A percentile compares a stretch with the other conserved stretches of the same genome.
phyloP scores from a whole-genome alignment of 345 rosid species.

The Citrus medica region DNA sequence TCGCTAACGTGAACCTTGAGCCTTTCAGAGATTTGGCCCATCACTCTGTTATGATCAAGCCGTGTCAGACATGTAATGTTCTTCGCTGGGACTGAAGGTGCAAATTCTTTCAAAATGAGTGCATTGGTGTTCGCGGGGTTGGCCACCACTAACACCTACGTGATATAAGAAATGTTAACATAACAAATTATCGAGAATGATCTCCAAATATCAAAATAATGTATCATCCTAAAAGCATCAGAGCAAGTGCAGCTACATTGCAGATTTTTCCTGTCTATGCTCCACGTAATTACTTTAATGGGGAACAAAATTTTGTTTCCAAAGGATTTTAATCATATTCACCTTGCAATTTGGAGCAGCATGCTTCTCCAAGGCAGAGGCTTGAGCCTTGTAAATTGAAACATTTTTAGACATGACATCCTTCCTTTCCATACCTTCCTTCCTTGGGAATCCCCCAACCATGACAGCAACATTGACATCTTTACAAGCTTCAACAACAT shows the following conservation, averaged over 20 bases:
- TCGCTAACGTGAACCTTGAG: constrained; percentile 49
- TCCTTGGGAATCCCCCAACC: constrained; percentile 70
- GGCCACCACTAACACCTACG: constrained; percentile 64
- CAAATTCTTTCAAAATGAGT: constrained; percentile 68
- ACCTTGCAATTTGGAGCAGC: constrained; percentile 83
- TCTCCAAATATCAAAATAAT: not conserved
- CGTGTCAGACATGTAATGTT: constrained; percentile 81
- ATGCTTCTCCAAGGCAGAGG: constrained; percentile 66
- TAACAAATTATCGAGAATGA: not conserved
- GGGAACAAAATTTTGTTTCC: not conserved
- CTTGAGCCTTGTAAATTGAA: constrained; percentile 77
- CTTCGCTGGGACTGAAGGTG: constrained; percentile 74
- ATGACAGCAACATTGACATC: constrained; percentile 64
- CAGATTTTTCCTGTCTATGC: no score
- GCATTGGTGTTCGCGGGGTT: constrained; percentile 95
- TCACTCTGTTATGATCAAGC: constrained; percentile 83
- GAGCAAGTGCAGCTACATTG: not conserved
- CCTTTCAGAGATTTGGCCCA: constrained; percentile 65
- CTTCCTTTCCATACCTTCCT: constrained; percentile 78
- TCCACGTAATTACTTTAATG: not conserved
- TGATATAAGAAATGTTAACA: not conserved
- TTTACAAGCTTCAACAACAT: constrained; percentile 63
- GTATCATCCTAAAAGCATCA: not conserved
- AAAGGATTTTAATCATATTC: not conserved
- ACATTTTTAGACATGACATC: constrained; percentile 69